Evolutionary conservation across 805 yeast genomes (phyloP), one percentile per base, ranked within the genome.

Genomic region (Hanseniaspora thailandica): DNA sequence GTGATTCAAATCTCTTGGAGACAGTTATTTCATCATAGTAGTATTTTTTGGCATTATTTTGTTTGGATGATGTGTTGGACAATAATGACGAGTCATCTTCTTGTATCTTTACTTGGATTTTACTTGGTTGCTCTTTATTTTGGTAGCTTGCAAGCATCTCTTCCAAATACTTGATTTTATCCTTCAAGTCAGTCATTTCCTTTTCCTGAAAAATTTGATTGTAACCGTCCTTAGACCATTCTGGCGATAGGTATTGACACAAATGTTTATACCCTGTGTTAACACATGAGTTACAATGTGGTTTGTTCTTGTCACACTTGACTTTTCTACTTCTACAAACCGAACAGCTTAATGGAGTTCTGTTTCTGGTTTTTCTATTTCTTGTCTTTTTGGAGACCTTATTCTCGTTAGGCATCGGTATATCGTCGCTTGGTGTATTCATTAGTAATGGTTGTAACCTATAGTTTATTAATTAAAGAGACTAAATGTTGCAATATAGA

Each of bases 221-320:
- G 77, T 84, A 60, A 69, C 67, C 63, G 58, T 67, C 62, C 61
- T 67, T 59, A 64, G 82, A 81, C 82, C 82, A 77, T n/a, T 72
- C 68, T 40, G 80, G 82, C 56, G 76, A 81, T 58, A 77, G 68
- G 57, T 76, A 77, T 50, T 76, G 77, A 55, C 82, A 77, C 19
- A 77, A 63, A 60, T 77, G 81, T 7, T 75, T 75, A 15, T 77
- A 81, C 2, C 81, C 81, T 15, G 78, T 77, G 59, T 75, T 75
- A 34, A 72, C 70, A 66, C 82, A 77, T 54, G 76, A 77, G 8
- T 75, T 69, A 62, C 82, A 77, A 48, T 76, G 77, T 0, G 82
- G 82, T 57, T 77, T 71, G 44, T 70, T 69, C 56, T 72, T 70
- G 58, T 72, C 76, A 64, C 77, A 73, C 46, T 73, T 75, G 15